A percentile compares a stretch with the other conserved stretches of the same genome.
Conservation (phyloP, 257 asterid genomes). For the Nicotiana benthamiana region DNA sequence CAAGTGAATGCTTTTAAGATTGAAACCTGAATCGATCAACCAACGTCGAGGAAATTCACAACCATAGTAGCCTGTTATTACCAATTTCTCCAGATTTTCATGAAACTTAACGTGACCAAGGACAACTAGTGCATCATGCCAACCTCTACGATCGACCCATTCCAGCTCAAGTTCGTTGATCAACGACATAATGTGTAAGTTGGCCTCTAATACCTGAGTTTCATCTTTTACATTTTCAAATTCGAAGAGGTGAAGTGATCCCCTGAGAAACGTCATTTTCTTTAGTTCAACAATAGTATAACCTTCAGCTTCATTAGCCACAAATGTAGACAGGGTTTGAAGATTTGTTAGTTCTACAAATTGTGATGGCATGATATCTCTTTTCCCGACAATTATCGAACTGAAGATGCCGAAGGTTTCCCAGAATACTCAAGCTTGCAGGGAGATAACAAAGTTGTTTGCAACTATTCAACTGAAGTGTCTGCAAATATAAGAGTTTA, state of each 20-base stretch:
- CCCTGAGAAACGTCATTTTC: not conserved
- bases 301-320: not conserved
- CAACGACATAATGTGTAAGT: conserved; percentile 18
- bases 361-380: not conserved
- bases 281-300: not conserved
- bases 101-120: conserved; percentile 38
- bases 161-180: conserved; percentile 27
- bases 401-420: not conserved
- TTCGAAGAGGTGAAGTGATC: not conserved
- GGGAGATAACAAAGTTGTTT: not conserved
- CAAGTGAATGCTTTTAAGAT: conserved; percentile 23
- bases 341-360: not conserved
- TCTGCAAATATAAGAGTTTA: not conserved
- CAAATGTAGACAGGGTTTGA: not conserved
- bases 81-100: conserved; percentile 26
- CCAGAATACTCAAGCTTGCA: not conserved
- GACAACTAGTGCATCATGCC: conserved; percentile 13
- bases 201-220: conserved; percentile 21
- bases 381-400: not conserved
- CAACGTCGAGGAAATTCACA: conserved; percentile 20
- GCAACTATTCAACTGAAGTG: not conserved
- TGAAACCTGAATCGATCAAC: conserved; percentile 20
- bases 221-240: conserved; percentile 21
- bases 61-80: conserved; percentile 23
- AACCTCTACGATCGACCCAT: conserved; percentile 13